A percentile compares a stretch with the other conserved stretches of the same genome.
Conservation (phyloP, 2,329 filamentous ascomycete species). For the Alternaria gansuensis region DNA sequence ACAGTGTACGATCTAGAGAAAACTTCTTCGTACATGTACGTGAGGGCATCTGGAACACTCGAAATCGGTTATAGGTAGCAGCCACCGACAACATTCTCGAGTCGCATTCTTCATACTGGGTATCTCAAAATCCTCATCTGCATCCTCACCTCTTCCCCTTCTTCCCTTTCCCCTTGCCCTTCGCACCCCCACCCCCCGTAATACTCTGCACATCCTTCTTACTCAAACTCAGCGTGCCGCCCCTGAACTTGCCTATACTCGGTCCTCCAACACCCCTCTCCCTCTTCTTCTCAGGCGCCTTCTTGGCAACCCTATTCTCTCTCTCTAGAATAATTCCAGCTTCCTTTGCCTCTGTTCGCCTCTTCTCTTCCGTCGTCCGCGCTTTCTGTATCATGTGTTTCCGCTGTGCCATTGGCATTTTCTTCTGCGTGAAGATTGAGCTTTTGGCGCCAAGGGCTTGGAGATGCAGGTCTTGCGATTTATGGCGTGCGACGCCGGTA, state of each 20-base stretch:
- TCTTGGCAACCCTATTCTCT: conserved; percentile 49
- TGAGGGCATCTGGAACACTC: not conserved
- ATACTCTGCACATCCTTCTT: conserved; percentile 78
- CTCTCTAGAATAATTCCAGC: conserved; percentile 89
- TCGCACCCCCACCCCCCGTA: conserved; percentile 59
- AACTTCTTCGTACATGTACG: not conserved
- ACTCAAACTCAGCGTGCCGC: conserved; percentile 81
- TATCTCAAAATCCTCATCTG: conserved; percentile 2
- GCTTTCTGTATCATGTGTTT: conserved; percentile 82
- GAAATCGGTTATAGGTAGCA: not conserved
- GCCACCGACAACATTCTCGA: not conserved
- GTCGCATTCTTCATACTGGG: not conserved
- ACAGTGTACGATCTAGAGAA: no score
- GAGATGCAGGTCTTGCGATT: conserved; percentile 83
- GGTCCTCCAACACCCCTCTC: conserved; percentile 76
- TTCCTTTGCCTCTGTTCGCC: conserved; percentile 82
- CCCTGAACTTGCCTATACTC: conserved; percentile 79
- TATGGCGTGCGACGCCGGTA: conserved; percentile 76
- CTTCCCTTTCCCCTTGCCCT: conserved; percentile 22
- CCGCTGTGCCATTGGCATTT: conserved; percentile 87
- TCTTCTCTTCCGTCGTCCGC: conserved; percentile 70
- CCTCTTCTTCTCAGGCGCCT: conserved; percentile 61
- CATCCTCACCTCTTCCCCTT: conserved; percentile 16
- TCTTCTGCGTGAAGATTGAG: conserved; percentile 78
- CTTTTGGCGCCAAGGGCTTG: conserved; percentile 80